Percentiles rank a stretch among this genome's conserved stretches.
Conservation (phyloP, 208 protist genomes). For the Leishmania martiniquensis region DNA sequence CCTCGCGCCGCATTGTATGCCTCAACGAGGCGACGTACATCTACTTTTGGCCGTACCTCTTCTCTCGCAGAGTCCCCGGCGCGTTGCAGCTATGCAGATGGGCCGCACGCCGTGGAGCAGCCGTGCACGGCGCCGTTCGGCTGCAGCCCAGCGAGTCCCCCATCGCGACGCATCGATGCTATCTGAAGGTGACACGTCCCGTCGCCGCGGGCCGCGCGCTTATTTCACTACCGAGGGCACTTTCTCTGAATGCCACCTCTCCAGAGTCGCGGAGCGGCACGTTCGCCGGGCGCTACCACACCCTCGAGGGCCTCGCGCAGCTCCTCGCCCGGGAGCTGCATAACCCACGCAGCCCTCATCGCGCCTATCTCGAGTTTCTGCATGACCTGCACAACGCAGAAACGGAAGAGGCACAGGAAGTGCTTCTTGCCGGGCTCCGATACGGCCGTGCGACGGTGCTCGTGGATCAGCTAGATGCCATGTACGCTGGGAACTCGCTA, state of each 20-base stretch:
- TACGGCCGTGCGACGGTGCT: slow-evolving; percentile 28
- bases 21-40: slow-evolving; percentile 62
- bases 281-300: slow-evolving; percentile 34
- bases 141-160: slow-evolving; percentile 33
- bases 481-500: slow-evolving; percentile 84
- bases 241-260: slow-evolving; percentile 36
- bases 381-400: slow-evolving; percentile 84
- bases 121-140: slow-evolving; percentile 61
- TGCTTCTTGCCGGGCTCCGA: slow-evolving; percentile 3
- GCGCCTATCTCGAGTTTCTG: slow-evolving; percentile 82
- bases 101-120: slow-evolving; percentile 65
- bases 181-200: slow-evolving; percentile 45
- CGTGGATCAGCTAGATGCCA: slow-evolving; percentile 48
- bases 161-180: slow-evolving; percentile 23
- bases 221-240: slow-evolving; percentile 59
- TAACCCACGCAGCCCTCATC: slow-evolving; percentile 57
- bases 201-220: slow-evolving; percentile 47
- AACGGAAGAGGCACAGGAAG: slow-evolving; percentile 39
- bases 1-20: slow-evolving; percentile 63
- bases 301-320: slow-evolving; percentile 47
- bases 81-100: slow-evolving; percentile 68
- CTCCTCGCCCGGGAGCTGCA: slow-evolving; percentile 77
- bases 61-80: slow-evolving; percentile 56
- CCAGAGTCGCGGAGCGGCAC: slow-evolving; percentile 16
- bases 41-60: slow-evolving; percentile 77